Evolutionary conservation across 176 grass and related monocot genomes (phyloP).

Genomic region (Carex scoparia): DNA sequence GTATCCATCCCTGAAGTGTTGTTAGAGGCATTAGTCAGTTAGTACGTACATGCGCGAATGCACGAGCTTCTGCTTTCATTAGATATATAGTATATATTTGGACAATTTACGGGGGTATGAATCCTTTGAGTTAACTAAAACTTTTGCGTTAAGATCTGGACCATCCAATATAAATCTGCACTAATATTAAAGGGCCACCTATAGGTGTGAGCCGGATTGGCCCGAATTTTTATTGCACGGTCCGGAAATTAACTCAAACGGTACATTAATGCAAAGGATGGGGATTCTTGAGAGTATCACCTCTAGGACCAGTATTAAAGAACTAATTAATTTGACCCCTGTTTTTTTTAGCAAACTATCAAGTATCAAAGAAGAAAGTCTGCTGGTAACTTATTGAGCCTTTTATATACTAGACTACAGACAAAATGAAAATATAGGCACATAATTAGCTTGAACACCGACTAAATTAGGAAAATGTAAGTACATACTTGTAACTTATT

Average conservation of each 20-base stretch:
- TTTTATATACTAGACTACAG: neutral
- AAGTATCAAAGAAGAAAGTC: neutral
- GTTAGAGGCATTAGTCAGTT: neutral
- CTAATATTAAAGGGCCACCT: too few species aligned
- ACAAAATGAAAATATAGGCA: neutral
- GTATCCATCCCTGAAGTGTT: conserved; percentile 47
- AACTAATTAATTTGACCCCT: neutral
- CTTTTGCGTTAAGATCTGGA: too few species aligned
- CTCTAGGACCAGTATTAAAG: neutral
- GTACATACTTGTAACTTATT: conserved; percentile 39
- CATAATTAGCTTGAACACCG: neutral
- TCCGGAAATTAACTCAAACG: too few species aligned
- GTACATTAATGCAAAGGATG: too few species aligned
- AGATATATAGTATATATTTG: neutral
- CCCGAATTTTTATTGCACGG: too few species aligned
- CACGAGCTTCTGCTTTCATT: neutral
- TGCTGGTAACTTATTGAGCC: neutral
- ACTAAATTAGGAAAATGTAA: neutral
- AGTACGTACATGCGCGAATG: neutral
- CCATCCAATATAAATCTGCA: too few species aligned
- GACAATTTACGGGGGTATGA: neutral
- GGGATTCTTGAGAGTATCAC: too few species aligned
- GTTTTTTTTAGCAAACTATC: neutral
- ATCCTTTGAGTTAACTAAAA: too few species aligned
- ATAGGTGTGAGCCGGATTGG: too few species aligned